These are phyloP conservation scores for Vigna mungo DNA, from an alignment of 306 rosid species.

Conservation along the genomic window DNA sequence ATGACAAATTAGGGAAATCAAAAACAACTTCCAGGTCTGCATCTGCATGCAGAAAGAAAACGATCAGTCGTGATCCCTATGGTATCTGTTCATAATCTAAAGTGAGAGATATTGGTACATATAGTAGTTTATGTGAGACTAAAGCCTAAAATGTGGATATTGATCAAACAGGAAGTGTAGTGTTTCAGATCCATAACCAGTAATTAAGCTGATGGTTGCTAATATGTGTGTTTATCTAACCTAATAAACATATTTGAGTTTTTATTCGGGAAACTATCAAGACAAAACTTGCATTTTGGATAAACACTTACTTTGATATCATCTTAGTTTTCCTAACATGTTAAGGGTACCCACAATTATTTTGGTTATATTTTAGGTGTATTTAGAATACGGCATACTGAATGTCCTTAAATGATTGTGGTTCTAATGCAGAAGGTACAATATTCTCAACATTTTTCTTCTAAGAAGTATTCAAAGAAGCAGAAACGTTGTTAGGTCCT, in stretches of 20 bases:
- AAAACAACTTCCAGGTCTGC: slow-evolving; percentile 31
- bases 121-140: slow-evolving; percentile 56
- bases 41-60: slow-evolving; percentile 44
- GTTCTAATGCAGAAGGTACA: slow-evolving; percentile 79
- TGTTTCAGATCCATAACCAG: slow-evolving; percentile 54
- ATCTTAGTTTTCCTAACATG: background rate
- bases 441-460: slow-evolving; percentile 11
- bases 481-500: background rate
- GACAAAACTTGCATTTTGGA: slow-evolving; percentile 47
- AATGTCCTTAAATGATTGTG: slow-evolving; percentile 45
- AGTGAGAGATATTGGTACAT: slow-evolving; percentile 62
- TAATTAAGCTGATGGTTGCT: slow-evolving; percentile 1
- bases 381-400: slow-evolving; percentile 67
- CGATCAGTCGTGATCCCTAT: slow-evolving; percentile 69
- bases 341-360: background rate
- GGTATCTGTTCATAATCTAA: slow-evolving; percentile 51
- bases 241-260: slow-evolving; percentile 45
- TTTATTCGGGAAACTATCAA: slow-evolving; percentile 65
- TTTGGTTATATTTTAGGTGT: slow-evolving; percentile 58
- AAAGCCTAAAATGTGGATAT: slow-evolving; percentile 67
- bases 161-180: slow-evolving; percentile 54
- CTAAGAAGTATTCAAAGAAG: background rate
- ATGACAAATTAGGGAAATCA: slow-evolving; percentile 56
- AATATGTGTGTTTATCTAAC: slow-evolving; percentile 8
- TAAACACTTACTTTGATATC: slow-evolving; percentile 52